These are phyloP conservation scores for Gremmenia infestans DNA, from an alignment of 2,329 filamentous ascomycete genomes.

Conservation along the genomic window DNA sequence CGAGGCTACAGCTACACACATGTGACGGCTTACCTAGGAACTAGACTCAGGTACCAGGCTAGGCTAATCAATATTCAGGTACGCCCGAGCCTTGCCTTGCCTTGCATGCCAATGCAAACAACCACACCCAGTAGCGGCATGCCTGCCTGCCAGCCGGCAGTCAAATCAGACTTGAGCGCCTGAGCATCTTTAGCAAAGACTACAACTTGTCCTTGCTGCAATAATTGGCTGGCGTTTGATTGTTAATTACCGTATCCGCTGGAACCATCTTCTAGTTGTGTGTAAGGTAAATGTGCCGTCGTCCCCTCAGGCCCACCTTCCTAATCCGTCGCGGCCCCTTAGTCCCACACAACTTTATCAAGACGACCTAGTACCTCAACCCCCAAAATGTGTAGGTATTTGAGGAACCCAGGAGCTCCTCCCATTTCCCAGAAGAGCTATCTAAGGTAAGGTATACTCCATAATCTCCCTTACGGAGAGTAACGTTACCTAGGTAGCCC, in stretches of 20 bases:
- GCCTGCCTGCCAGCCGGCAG: neutral
- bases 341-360: neutral
- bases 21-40: neutral
- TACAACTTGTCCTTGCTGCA: neutral
- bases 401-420: neutral
- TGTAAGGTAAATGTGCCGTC: neutral
- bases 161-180: neutral
- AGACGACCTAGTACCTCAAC: neutral
- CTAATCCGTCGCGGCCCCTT: neutral
- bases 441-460: too few relatives aligned
- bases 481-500: neutral
- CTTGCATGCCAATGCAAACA: too few relatives aligned
- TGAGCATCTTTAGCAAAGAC: neutral
- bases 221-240: neutral
- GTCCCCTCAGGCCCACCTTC: neutral
- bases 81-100: too few relatives aligned
- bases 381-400: neutral
- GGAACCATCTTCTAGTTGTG: too few relatives aligned
- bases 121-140: too few relatives aligned
- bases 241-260: neutral
- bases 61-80: neutral
- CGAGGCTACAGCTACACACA: neutral
- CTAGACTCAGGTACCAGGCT: neutral
- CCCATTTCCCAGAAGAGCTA: neutral
- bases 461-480: neutral